Evolutionary conservation across 768 basidiomycete genomes (phyloP), one percentile per base, ranked within the genome.

Genomic region (Russula sp.): DNA sequence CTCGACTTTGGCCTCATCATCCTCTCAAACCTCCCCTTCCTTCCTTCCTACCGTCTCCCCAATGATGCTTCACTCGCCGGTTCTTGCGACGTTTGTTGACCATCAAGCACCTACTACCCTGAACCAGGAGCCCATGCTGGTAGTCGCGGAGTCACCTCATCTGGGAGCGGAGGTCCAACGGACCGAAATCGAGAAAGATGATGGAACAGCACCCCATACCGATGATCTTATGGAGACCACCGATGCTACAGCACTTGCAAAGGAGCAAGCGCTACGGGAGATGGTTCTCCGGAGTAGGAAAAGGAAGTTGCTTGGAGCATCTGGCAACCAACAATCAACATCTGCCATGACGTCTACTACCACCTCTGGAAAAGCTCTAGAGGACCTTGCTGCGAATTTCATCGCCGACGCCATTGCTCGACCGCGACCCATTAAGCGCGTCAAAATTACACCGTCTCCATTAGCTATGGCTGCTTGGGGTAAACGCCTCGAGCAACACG

Each of bases 401-500:
- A 63, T 58, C 32, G 51, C 46, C 7, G 61, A 63, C 32, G 61
- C 61, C 35, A 56, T 61, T 36, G n/a, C 52, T 36, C 47, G 61
- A 29, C 60, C 64, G 18, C 54, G 67, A 32, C 60, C 66, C 29
- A 22, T 49, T 42, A 71, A 72, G 60, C 52, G 55, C 4, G 25
- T 49, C 22, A 61, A 49, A 45, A 14, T 63, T 3, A 55, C 22
- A 29, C 57, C 53, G 2, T 47, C 73, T 66, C 56, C 60, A 68
- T 20, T 35, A 8, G 50, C 66, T 36, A 70, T 82, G 22, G 78
- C 76, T 16, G 76, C 75, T 11, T 77, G 77, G 68, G 77, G 79
- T 54, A 73, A 69, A 45, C 73, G 73, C 18, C 72, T 84, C 8
- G 78, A 83, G 58, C 69, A 75, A 43, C 78, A 83, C 55, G 81